Base-by-base conservation (phyloP, 768 basidiomycete genomes). In the Trametes punicea region DNA sequence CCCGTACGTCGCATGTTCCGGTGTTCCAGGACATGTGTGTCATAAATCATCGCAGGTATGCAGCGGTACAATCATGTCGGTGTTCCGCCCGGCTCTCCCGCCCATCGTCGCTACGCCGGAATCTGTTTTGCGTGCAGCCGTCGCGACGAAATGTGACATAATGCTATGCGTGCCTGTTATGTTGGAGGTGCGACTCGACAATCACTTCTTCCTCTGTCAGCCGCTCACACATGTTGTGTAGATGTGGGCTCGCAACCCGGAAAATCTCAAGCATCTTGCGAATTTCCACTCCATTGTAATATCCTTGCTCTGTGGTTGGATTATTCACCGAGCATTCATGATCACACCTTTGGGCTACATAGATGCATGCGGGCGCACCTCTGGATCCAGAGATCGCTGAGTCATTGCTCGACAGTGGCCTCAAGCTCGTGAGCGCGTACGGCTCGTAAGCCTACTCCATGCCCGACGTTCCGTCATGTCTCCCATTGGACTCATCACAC, bases 331-430 rank as follows among this genome's bases (percentile, higher is more conserved):
- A 1, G 13, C 34, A 15, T 15, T 36, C 8, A 36, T 8, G 13
- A 36, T 16, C n/a, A n/a, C n/a, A n/a, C n/a, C n/a, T n/a, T n/a
- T n/a, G n/a, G n/a, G 11, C 7, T 21, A 8, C 29, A 9, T 21
- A 78, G 77, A 6, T 62, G 0, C 76, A 63, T 41, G 73, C 69
- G 8, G 76, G 77, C n/a, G 76, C 74, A 0, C 71, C 75, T 8
- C 45, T 78, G 4, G 68, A 72, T 11, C 59, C 70, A 47, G 65
- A 63, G 3, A 59, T 68, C 1, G 77, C 75, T 0, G 70, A 77
- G 36, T 77, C 23, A 61, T 62, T 4, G 57, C 62, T 15, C 61
- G 68, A 18, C n/a, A n/a, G n/a, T n/a, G 75, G 75, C 0, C 71
- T 77, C 4, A 55, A 60, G 2, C 41, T 77, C 1, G 42, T 56